phyloP scores from a whole-genome alignment of 352 stramenopile species.

The Globisporangium solare region DNA sequence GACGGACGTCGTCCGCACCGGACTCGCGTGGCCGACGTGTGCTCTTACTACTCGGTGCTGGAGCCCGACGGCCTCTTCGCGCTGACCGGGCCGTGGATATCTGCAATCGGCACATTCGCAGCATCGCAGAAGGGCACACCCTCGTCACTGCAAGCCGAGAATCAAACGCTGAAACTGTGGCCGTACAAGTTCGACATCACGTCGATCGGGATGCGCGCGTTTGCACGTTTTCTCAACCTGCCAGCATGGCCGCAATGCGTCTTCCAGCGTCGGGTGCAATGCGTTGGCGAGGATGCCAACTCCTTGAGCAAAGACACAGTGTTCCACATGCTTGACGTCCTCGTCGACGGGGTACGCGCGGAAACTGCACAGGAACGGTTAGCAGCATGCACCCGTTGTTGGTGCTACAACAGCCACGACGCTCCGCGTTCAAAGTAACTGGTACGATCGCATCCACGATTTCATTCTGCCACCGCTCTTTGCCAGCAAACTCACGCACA shows the following conservation, averaged over 20 bases:
- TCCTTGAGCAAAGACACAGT: neutral
- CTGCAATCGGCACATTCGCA: neutral
- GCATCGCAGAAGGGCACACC: neutral
- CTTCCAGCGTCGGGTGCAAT: neutral
- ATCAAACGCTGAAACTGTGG: neutral
- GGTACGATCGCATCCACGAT: neutral
- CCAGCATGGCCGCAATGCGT: neutral
- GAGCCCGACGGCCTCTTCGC: neutral
- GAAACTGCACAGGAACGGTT: neutral
- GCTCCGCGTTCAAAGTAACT: neutral
- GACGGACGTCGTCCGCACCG: slow-evolving; percentile 1
- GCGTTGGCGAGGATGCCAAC: neutral
- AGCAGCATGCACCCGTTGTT: neutral
- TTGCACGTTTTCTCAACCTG: neutral
- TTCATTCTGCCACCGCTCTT: slow-evolving; percentile 3
- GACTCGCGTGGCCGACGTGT: neutral
- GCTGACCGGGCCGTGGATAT: neutral
- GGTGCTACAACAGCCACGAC: neutral
- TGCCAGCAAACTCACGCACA: neutral
- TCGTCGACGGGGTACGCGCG: neutral
- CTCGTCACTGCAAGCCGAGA: too few species aligned
- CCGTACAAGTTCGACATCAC: neutral
- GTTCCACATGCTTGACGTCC: neutral
- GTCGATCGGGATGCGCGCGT: neutral
- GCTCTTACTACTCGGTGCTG: neutral